Base-by-base conservation (phyloP, 352 stramenopile genomes). In the Pythium pyrilobum region DNA sequence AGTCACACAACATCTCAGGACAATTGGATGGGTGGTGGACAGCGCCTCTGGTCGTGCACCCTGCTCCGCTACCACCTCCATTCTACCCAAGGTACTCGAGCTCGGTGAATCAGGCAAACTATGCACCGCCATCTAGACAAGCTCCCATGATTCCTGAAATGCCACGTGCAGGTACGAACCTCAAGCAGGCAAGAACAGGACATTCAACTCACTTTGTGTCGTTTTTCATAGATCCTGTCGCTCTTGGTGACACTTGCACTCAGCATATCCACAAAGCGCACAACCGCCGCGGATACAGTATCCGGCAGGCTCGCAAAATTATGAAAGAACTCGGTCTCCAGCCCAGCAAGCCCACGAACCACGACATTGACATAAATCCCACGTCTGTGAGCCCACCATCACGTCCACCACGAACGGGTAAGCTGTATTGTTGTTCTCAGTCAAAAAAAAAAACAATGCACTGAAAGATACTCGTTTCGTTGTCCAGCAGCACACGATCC, bases 261-360 rank as follows among this genome's bases (percentile, higher is more conserved):
- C 33, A 29, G 7, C 4, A 32, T 10, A 18, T 42, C 1, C 39
- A 49, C 34, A 90, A 90, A 54, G 80, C 87, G 52, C 80, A 90
- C 56, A 90, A 90, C 42, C 71, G 80, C 13, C 85, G 82, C 28
- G 80, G 80, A 2, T 90, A 90, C 56, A 62, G 67, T 0, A 66
- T 90, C 37, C 80, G 80, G 8, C 77, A 86, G 38, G 68, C 62
- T 1, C 71, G 80, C 33, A 86, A 64, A 37, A 27, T 59, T 4
- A 44, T 64, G 41, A 58, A 57, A 47, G 31, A 56, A 10, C 40
- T 62, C 25, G 34, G 45, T 11, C 10, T 56, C 23, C 38, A 33
- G 6, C 11, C 45, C 0, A 40, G 13, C 34, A 57, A 47, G 13
- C 15, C 24, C 18, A 23, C 5, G 21, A 49, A 36, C 15, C 2